Evolutionary conservation across 2,329 filamentous ascomycete species (phyloP), one percentile per base, ranked within the genome.

Genomic region (Fusarium coicis): DNA sequence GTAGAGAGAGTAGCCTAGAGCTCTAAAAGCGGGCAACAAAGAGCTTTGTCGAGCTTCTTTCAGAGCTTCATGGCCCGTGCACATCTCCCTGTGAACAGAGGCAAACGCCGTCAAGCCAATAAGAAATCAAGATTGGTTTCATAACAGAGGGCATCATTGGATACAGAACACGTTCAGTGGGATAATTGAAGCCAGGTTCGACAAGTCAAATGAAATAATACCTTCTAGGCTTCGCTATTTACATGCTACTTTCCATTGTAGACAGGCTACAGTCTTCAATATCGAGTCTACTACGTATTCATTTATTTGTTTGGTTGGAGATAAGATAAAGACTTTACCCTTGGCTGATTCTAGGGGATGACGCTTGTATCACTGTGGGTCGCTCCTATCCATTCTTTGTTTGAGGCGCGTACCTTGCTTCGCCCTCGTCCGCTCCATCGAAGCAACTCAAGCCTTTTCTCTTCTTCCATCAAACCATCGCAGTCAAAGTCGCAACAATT

Each of bases 11-110:
- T 6, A 16, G 4, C 4, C 7, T 37, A 14, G 19, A 63, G 53
- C 60, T 57, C 18, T 40, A 30, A 59, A 49, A 63, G 34, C 14
- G 52, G 53, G n/a, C 21, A 47, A 36, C 28, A 34, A 44, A 44
- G 34, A 68, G 62, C 62, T 68, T 26, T 23, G 42, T 19, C 32
- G 23, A 58, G 55, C 42, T 50, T 50, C 55, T 47, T 46, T 39
- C 34, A 42, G 47, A 49, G 64, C 63, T 59, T n/a, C 9, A 15
- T 75, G 75, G 75, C 43, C 74, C 72, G 73, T 77, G 75, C 75
- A 61, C 71, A 73, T 77, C 67, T 54, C 73, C 74, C 73, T 73
- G 67, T 59, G 73, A 76, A 77, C 74, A 74, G 49, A 69, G 30
- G 23, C 55, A 50, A 37, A 28, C 32, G 50, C 26, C 12, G 7